Evolutionary conservation across 176 grass and related monocot species (phyloP).

Genomic region (Urochloa ruziziensis): DNA sequence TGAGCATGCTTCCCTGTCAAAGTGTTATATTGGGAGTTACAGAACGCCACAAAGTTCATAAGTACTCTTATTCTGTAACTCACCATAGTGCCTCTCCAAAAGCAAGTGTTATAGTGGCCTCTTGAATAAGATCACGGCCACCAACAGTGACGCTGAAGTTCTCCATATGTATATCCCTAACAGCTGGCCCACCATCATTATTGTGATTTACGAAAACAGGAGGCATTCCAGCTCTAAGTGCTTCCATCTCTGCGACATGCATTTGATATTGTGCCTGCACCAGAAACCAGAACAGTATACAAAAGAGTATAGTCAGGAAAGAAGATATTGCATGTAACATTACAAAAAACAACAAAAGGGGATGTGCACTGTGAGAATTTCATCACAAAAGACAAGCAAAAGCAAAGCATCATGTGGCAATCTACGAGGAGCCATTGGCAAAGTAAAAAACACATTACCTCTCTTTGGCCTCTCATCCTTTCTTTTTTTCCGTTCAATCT

Average conservation of each 20-base stretch:
- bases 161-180: slow-evolving; percentile 99
- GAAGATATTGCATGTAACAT: background rate
- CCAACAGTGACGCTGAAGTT: slow-evolving; percentile 93
- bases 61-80: slow-evolving; percentile 15
- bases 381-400: background rate
- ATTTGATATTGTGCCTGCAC: slow-evolving; percentile 81
- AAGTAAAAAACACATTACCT: slow-evolving; percentile 41
- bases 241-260: slow-evolving; percentile 90
- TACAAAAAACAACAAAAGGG: background rate
- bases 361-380: background rate
- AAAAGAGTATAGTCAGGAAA: background rate
- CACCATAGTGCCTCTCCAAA: slow-evolving; percentile 94
- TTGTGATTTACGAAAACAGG: slow-evolving; percentile 73
- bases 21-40: background rate
- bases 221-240: slow-evolving; percentile 89
- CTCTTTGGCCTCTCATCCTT: slow-evolving; percentile 95
- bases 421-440: background rate
- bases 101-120: slow-evolving; percentile 74
- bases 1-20: background rate
- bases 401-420: background rate
- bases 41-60: background rate
- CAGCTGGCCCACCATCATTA: slow-evolving; percentile 51
- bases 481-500: slow-evolving; percentile 87
- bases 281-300: slow-evolving; percentile 20
- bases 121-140: slow-evolving; percentile 90